Conservation (phyloP, 345 rosid species). For the Citrus reticulata region DNA sequence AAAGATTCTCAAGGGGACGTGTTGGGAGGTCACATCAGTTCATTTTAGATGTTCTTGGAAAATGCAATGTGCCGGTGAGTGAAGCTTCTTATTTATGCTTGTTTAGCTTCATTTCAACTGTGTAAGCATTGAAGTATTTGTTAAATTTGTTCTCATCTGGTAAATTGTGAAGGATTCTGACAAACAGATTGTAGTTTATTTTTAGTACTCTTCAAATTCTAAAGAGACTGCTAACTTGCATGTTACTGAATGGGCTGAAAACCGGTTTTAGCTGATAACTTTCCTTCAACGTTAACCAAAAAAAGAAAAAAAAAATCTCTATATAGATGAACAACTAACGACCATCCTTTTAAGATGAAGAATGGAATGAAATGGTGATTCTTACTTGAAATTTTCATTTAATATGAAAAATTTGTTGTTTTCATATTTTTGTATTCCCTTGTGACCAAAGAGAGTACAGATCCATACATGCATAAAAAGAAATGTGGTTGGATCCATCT, state of each 20-base stretch:
- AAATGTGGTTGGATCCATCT: not conserved
- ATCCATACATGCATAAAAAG: not conserved
- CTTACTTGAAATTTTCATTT: not conserved
- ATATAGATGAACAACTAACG: no score
- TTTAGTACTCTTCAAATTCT: not conserved
- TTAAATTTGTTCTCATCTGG: not conserved
- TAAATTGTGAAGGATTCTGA: not conserved
- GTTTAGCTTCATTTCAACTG: not conserved
- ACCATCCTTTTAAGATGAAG: not conserved
- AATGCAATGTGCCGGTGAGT: conserved; percentile 88
- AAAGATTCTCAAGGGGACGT: conserved; percentile 31
- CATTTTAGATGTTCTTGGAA: conserved; percentile 53
- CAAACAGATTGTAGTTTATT: not conserved
- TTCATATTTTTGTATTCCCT: not conserved
- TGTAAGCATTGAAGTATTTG: not conserved
- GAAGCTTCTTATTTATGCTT: conserved; percentile 14
- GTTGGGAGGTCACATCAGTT: conserved; percentile 39
- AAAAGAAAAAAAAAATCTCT: not conserved
- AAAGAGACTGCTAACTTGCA: not conserved
- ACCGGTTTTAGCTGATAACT: not conserved
- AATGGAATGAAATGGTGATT: not conserved
- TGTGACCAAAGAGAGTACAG: not conserved
- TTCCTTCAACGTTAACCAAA: not conserved
- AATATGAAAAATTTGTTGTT: not conserved
- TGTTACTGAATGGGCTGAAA: not conserved